Percentiles rank a stretch among this genome's conserved stretches.
These are phyloP conservation scores for Grosmannia clavigera DNA, from an alignment of 2,329 filamentous ascomycete species.

Conservation along the genomic window DNA sequence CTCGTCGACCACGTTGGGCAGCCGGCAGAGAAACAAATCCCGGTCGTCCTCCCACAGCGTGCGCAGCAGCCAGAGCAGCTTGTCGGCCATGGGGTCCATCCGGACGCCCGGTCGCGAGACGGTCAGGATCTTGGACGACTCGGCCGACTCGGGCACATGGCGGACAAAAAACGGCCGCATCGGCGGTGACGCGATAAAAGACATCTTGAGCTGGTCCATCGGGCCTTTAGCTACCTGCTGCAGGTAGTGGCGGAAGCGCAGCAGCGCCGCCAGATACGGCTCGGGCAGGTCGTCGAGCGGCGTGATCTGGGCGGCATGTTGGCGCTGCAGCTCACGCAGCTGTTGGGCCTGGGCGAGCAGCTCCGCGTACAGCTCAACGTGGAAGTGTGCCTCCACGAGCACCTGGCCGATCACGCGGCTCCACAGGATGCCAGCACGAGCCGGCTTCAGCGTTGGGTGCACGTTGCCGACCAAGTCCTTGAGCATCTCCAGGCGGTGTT, in stretches of 20 bases:
- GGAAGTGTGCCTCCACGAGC: constrained; percentile 20
- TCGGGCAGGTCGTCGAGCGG: constrained; percentile 23
- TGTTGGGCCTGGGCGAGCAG: constrained; percentile 21
- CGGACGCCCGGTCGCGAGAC: constrained; percentile 10
- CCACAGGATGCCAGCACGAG: constrained; percentile 22
- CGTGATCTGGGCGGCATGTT: constrained; percentile 20
- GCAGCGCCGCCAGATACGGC: constrained; percentile 25
- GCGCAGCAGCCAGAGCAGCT: constrained; percentile 24
- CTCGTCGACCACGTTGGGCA: constrained; percentile 27
- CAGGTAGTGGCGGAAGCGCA: constrained; percentile 27
- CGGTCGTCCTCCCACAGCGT: constrained; percentile 25
- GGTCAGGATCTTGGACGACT: constrained; percentile 13
- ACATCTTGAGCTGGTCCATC: constrained; percentile 16
- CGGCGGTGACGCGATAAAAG: constrained; percentile 26
- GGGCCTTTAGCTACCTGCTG: constrained; percentile 19
- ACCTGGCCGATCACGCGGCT: constrained; percentile 22
- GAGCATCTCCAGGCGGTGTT: constrained; percentile 33
- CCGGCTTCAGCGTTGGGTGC: constrained; percentile 15
- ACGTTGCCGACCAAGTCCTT: constrained; percentile 23
- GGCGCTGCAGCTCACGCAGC: constrained; percentile 18
- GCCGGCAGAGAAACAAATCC: background rate
- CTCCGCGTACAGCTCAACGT: constrained; percentile 26
- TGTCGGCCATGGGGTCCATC: constrained; percentile 10
- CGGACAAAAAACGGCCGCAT: constrained; percentile 23
- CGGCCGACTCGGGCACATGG: constrained; percentile 7